Evolutionary conservation across 2,329 filamentous ascomycete genomes (phyloP).

Genomic region (Byssochlamys sp.): DNA sequence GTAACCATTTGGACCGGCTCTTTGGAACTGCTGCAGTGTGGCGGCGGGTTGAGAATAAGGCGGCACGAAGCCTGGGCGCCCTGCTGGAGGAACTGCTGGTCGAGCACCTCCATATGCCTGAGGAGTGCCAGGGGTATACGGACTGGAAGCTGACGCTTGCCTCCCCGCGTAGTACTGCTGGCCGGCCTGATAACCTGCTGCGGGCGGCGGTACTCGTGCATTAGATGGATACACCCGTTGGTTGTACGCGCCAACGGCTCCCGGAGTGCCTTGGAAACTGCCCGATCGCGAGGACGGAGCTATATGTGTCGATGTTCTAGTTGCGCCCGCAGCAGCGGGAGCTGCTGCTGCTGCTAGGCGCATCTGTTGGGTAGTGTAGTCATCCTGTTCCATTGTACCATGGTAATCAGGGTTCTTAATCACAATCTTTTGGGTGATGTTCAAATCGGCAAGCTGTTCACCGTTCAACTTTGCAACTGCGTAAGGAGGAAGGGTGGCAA

Average conservation of each 20-base stretch:
- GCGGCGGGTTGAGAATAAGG: conserved; percentile 25
- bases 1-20: conserved; percentile 29
- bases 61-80: conserved; percentile 27
- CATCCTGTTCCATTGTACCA: conserved; percentile 77
- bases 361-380: conserved; percentile 47
- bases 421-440: conserved; percentile 69
- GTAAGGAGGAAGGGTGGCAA: conserved; percentile 69
- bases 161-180: conserved; percentile 23
- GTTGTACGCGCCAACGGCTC: conserved; percentile 19
- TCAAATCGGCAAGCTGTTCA: conserved; percentile 71
- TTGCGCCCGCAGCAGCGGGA: conserved; percentile 13
- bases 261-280: conserved; percentile 20
- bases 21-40: conserved; percentile 33
- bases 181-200: conserved; percentile 18
- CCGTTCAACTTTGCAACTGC: conserved; percentile 78
- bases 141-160: conserved; percentile 21
- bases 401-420: conserved; percentile 63
- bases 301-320: conserved; percentile 22
- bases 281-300: conserved; percentile 19
- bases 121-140: conserved; percentile 25
- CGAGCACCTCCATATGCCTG: conserved; percentile 19
- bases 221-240: conserved; percentile 24
- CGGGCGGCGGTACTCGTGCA: conserved; percentile 17
- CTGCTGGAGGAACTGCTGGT: conserved; percentile 26
- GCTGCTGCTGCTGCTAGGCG: conserved; percentile 20